Conservation (phyloP, 257 asterid genomes). For the Lavandula angustifolia region DNA sequence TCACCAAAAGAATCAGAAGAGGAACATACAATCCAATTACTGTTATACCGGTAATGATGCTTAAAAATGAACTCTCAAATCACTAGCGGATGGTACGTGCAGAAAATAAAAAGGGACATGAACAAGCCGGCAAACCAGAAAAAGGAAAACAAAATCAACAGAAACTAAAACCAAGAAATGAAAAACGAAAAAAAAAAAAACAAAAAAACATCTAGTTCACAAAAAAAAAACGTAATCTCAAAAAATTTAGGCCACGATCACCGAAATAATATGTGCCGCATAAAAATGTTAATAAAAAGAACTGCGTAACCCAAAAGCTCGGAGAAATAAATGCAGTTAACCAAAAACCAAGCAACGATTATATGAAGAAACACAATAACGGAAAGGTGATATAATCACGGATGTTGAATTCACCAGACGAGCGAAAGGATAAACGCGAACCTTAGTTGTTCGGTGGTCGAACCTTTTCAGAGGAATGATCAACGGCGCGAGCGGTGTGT, state of each 20-base stretch:
- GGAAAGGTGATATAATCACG: constrained; percentile 1
- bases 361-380: neutral
- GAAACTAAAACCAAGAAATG: neutral
- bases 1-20: constrained; percentile 5
- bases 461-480: constrained; percentile 28
- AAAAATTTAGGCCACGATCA: constrained; percentile 26
- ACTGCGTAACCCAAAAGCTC: neutral
- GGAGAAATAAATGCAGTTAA: neutral
- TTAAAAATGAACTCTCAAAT: neutral
- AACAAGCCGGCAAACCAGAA: neutral
- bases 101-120: neutral
- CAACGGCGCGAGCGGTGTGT: constrained; percentile 30
- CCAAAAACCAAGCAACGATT: constrained; percentile 9
- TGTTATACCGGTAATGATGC: neutral
- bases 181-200: neutral
- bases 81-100: constrained; percentile 18
- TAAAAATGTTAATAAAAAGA: neutral
- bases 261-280: constrained; percentile 14
- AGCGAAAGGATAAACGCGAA: neutral
- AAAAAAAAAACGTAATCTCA: neutral
- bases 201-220: neutral
- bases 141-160: neutral
- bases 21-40: constrained; percentile 7
- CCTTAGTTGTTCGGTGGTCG: constrained; percentile 34
- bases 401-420: neutral